phyloP scores from a whole-genome alignment of 352 stramenopile species.

The Phytophthora uliginosa region DNA sequence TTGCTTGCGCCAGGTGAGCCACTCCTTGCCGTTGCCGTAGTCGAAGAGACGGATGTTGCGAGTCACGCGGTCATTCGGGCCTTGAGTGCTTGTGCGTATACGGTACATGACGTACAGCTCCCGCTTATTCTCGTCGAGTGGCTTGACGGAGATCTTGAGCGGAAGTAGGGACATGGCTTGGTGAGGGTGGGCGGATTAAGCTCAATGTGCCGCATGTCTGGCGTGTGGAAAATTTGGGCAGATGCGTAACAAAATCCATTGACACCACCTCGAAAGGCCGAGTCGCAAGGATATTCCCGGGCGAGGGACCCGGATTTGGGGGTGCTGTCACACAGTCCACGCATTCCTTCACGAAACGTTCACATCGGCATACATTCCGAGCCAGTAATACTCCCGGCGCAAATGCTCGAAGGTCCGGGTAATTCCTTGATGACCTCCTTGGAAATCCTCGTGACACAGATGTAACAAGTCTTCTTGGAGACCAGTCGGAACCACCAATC shows the following conservation, averaged over 20 bases:
- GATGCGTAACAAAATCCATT: slow-evolving; percentile 25
- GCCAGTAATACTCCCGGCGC: neutral
- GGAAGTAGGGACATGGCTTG: neutral
- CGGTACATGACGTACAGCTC: neutral
- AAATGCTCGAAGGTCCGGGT: neutral
- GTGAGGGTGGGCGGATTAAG: neutral
- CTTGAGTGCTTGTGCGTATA: neutral
- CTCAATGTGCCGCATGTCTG: neutral
- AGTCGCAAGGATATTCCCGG: slow-evolving; percentile 6
- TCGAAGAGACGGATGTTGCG: neutral
- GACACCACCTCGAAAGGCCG: slow-evolving; percentile 18
- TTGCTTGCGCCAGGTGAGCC: neutral
- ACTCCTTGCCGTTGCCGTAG: neutral
- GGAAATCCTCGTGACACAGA: neutral
- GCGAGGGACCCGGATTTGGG: slow-evolving; percentile 3
- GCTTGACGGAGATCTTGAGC: neutral
- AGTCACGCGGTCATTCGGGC: neutral
- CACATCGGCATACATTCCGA: neutral
- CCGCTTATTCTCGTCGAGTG: neutral
- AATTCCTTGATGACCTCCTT: neutral
- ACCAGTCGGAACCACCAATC: neutral
- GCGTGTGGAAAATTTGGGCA: neutral
- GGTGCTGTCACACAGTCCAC: neutral
- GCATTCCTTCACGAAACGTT: neutral
- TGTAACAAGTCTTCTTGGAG: neutral